A percentile compares a stretch with the other conserved stretches of the same genome.
Conservation (phyloP, 2,329 filamentous ascomycete species). For the Fusarium sulawesiense region DNA sequence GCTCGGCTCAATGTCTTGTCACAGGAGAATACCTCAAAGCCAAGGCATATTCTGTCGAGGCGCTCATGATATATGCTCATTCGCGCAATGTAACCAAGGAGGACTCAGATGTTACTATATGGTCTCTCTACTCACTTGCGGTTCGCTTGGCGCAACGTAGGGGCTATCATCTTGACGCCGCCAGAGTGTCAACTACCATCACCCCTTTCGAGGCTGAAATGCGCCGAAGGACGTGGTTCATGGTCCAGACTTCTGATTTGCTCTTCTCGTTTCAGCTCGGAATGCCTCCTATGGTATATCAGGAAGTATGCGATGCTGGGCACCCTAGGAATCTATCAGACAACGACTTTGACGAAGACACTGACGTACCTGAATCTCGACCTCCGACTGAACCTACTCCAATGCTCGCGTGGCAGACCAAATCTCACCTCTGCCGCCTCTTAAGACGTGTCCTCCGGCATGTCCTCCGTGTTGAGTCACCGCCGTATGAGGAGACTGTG, state of each 20-base stretch:
- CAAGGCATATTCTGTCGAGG: conserved; percentile 60
- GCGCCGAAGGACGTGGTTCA: conserved; percentile 62
- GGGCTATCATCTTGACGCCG: conserved; percentile 64
- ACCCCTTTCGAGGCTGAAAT: conserved; percentile 64
- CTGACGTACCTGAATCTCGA: conserved; percentile 56
- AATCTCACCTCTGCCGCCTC: conserved; percentile 57
- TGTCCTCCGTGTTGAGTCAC: conserved; percentile 53
- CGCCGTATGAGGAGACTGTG: conserved; percentile 51
- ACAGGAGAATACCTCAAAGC: conserved; percentile 61
- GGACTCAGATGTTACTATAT: conserved; percentile 58
- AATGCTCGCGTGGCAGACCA: conserved; percentile 56
- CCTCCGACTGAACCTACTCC: conserved; percentile 58
- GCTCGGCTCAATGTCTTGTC: conserved; percentile 60
- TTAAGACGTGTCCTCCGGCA: conserved; percentile 58
- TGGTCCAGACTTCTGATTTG: conserved; percentile 60
- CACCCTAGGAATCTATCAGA: conserved; percentile 61
- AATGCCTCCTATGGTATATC: conserved; percentile 61
- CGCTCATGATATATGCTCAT: conserved; percentile 59
- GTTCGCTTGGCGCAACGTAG: conserved; percentile 63
- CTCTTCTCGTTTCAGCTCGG: conserved; percentile 65
- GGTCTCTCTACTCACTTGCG: conserved; percentile 60
- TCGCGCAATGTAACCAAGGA: conserved; percentile 55
- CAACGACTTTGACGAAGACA: conserved; percentile 63
- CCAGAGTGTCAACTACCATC: conserved; percentile 54
- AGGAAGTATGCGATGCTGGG: conserved; percentile 60